A percentile compares a stretch with the other conserved stretches of the same genome.
phyloP scores from a whole-genome alignment of 768 basidiomycete species.

The Calvatia gigantea region DNA sequence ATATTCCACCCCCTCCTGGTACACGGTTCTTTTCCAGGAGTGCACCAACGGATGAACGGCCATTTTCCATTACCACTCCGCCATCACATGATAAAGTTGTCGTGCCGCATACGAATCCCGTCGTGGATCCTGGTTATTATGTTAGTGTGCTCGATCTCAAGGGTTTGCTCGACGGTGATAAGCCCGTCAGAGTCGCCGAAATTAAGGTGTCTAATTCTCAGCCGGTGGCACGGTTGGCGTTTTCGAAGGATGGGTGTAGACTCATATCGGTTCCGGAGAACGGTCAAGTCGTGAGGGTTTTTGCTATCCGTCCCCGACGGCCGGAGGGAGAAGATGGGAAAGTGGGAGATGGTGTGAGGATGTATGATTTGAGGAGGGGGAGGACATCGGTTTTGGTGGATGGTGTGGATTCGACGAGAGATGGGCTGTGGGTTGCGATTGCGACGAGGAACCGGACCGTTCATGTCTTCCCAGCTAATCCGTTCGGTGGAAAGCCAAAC shows the following conservation, averaged over 20 bases:
- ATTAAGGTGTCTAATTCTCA: conserved; percentile 47
- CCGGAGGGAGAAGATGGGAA: not conserved
- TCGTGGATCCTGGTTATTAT: conserved; percentile 33
- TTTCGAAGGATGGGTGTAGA: conserved; percentile 51
- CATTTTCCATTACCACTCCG: not conserved
- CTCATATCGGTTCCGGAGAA: conserved; percentile 50
- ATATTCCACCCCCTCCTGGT: not conserved
- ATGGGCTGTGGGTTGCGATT: conserved; percentile 68
- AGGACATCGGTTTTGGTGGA: conserved; percentile 65
- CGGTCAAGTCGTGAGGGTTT: conserved; percentile 52
- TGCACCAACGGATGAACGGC: conserved; percentile 42
- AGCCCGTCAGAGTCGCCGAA: conserved; percentile 35
- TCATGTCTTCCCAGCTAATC: conserved; percentile 75
- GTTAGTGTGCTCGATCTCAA: conserved; percentile 56
- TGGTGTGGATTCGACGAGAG: conserved; percentile 45
- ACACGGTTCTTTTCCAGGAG: conserved; percentile 56
- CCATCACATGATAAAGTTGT: conserved; percentile 19
- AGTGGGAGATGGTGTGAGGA: conserved; percentile 7
- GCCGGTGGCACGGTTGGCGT: conserved; percentile 42
- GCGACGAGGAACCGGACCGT: conserved; percentile 61
- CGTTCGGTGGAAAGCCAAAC: conserved; percentile 70
- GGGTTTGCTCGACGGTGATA: not conserved
- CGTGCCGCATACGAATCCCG: conserved; percentile 20
- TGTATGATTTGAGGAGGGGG: conserved; percentile 72
- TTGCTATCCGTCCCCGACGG: conserved; percentile 32